These are phyloP conservation scores for Alloteropsis semialata DNA, from an alignment of 176 grass and related monocot genomes.

Conservation along the genomic window DNA sequence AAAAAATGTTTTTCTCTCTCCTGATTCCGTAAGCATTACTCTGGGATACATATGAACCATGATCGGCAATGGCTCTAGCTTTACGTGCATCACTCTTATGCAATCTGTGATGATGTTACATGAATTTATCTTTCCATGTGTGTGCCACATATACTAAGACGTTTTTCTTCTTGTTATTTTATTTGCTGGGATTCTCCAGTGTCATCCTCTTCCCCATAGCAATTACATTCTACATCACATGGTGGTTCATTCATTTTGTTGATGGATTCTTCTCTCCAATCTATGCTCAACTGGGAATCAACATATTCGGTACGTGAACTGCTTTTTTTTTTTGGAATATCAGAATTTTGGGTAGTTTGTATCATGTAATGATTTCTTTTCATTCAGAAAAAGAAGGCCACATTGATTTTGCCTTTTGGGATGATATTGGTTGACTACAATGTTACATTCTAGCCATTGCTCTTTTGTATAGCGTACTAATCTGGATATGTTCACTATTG, in stretches of 20 bases:
- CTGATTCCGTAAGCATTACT: neutral
- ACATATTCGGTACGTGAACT: constrained; percentile 69
- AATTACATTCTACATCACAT: constrained; percentile 96
- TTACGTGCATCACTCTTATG: neutral
- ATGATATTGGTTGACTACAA: neutral
- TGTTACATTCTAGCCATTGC: neutral
- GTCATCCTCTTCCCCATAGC: constrained; percentile 95
- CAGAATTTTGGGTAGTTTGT: neutral
- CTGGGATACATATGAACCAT: neutral
- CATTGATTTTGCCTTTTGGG: constrained; percentile 1
- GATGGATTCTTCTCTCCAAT: constrained; percentile 97
- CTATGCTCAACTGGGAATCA: constrained; percentile 90
- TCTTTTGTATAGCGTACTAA: neutral
- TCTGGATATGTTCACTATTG: neutral
- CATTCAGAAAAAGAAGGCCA: neutral
- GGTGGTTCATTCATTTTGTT: constrained; percentile 99
- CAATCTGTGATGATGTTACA: neutral
- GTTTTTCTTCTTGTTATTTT: constrained; percentile 18
- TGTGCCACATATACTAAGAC: constrained; percentile 12
- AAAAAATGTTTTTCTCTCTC: neutral
- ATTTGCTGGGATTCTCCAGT: constrained; percentile 35
- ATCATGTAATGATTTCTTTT: neutral
- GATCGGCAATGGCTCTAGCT: neutral
- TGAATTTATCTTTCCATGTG: neutral
- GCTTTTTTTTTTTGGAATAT: neutral